Conservation (phyloP, 148 eudicot species). For the Nepenthes gracilis region DNA sequence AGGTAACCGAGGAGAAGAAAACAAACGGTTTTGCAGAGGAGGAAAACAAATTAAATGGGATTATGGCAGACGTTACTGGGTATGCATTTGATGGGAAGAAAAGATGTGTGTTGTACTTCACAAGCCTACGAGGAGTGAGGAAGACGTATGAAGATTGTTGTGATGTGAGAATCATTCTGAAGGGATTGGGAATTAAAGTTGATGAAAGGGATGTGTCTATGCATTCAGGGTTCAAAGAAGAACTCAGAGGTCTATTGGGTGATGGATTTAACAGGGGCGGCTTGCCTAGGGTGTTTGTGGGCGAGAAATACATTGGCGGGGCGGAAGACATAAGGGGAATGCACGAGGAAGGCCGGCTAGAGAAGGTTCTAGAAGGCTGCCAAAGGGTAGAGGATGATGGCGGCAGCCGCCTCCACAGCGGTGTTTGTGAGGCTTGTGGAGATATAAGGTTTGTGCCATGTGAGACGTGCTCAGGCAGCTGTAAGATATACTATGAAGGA, state of each 20-base stretch:
- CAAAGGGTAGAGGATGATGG: conserved; percentile 25
- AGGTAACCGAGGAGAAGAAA: background rate
- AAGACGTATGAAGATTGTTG: conserved; percentile 93
- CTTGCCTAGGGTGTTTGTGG: conserved; percentile 73
- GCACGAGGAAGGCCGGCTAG: conserved; percentile 77
- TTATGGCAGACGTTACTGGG: background rate
- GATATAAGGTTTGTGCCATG: conserved; percentile 86
- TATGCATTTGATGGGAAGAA: conserved; percentile 12
- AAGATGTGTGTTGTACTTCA: conserved; percentile 57
- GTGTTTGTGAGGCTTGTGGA: conserved; percentile 75
- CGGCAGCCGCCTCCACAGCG: conserved; percentile 15
- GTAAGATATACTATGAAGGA: conserved; percentile 64
- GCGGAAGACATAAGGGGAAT: conserved; percentile 52
- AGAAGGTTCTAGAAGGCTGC: conserved; percentile 39
- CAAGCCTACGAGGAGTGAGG: conserved; percentile 86
- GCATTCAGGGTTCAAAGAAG: conserved; percentile 83
- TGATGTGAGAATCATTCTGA: conserved; percentile 52
- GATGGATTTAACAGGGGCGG: conserved; percentile 21
- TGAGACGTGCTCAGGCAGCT: conserved; percentile 87
- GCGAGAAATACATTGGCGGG: conserved; percentile 59
- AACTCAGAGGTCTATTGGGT: conserved; percentile 50
- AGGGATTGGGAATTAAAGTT: conserved; percentile 50
- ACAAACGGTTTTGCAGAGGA: background rate
- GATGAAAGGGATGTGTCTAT: conserved; percentile 93
- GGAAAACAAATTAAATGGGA: conserved; percentile 1